Conservation (phyloP, 176 grass and related monocot species). For the Avena sativa region DNA sequence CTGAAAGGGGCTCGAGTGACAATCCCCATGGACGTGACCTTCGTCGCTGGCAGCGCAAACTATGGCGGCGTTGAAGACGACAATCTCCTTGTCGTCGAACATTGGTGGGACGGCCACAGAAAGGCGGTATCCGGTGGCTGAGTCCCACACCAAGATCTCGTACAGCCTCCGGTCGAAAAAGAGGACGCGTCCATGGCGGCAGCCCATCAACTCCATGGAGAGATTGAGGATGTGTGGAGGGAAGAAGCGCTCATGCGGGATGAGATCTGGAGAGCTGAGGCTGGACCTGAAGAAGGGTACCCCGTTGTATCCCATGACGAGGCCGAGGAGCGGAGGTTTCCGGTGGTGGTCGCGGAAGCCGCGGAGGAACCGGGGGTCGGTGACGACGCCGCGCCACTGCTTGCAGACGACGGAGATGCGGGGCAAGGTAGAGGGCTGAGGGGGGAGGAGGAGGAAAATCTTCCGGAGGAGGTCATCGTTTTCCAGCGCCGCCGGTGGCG, state of each 20-base stretch:
- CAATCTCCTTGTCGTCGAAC: background rate
- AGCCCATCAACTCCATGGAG: background rate
- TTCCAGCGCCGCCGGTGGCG: slow-evolving; percentile 9
- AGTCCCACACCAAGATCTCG: slow-evolving; percentile 16
- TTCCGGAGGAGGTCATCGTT: background rate
- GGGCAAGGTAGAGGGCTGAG: slow-evolving; percentile 4
- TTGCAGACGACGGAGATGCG: slow-evolving; percentile 3
- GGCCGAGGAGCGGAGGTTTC: slow-evolving; percentile 6
- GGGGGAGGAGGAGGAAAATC: background rate
- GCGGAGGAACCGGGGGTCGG: background rate
- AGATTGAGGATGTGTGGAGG: background rate
- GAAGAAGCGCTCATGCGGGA: background rate
- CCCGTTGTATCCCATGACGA: background rate
- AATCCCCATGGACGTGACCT: background rate
- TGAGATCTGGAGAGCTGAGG: background rate
- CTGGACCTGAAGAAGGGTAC: background rate
- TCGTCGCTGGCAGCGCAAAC: background rate
- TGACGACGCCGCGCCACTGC: slow-evolving; percentile 6
- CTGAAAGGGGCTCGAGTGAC: background rate
- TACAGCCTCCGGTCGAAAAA: background rate
- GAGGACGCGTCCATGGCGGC: slow-evolving; percentile 36
- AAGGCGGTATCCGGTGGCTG: background rate
- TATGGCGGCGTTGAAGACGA: background rate
- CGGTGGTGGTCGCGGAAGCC: slow-evolving; percentile 32
- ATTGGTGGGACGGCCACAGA: background rate